phyloP scores from a whole-genome alignment of 805 yeast species.

The Kuraishia molischiana region DNA sequence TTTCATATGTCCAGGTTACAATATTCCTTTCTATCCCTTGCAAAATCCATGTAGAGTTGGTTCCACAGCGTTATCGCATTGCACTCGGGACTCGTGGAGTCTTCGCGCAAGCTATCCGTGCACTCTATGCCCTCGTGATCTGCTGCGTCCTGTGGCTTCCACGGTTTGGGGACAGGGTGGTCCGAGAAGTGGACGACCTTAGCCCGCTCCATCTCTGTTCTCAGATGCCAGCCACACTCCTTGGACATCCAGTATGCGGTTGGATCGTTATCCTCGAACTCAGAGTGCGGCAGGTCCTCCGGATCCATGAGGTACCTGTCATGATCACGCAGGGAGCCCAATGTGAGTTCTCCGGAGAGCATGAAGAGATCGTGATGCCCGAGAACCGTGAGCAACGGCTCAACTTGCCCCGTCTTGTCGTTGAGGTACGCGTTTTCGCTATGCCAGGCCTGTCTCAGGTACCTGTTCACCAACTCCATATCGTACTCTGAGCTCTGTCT shows the following conservation, averaged over 20 bases:
- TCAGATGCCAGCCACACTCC: conserved; percentile 25
- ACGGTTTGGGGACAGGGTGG: conserved; percentile 58
- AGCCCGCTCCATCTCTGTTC: conserved; percentile 16
- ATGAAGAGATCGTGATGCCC: not conserved
- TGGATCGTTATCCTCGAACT: not conserved
- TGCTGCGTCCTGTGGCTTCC: conserved; percentile 27
- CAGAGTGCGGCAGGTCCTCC: not conserved
- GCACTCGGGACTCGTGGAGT: conserved; percentile 18
- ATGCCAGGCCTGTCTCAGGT: conserved; percentile 4
- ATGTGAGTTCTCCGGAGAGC: not conserved
- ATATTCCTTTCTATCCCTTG: not conserved
- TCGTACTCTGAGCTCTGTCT: conserved; percentile 32
- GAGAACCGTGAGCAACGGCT: not conserved
- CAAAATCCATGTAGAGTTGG: conserved; percentile 15
- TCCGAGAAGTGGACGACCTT: conserved; percentile 57
- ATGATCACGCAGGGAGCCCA: not conserved
- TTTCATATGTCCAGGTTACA: not conserved
- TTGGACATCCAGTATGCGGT: not conserved
- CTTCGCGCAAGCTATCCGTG: conserved; percentile 9
- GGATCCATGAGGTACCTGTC: not conserved
- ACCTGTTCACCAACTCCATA: conserved; percentile 40
- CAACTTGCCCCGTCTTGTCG: not conserved
- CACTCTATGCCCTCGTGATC: conserved; percentile 8
- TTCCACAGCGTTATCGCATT: conserved; percentile 23
- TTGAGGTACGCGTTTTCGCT: not conserved